Evolutionary conservation across 371 early-diverging fungal genomes (phyloP).

Genomic region (Phascolomyces articulosus): DNA sequence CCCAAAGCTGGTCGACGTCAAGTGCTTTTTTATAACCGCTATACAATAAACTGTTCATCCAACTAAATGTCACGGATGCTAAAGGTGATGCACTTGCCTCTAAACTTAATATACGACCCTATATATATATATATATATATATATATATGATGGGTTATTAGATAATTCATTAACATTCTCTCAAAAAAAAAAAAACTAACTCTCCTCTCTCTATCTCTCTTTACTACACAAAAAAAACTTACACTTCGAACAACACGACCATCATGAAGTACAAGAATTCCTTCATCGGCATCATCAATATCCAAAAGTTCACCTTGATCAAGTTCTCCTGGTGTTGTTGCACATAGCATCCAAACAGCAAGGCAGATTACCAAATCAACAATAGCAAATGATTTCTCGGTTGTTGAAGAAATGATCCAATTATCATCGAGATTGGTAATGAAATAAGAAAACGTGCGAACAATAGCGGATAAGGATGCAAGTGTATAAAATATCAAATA

Average conservation of each 20-base stretch:
- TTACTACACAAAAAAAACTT: constrained; percentile 12
- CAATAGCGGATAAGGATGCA: constrained; percentile 43
- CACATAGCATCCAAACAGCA: constrained; percentile 40
- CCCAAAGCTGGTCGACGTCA: constrained; percentile 70
- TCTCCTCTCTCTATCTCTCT: neutral
- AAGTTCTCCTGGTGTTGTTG: constrained; percentile 52
- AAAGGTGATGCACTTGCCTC: constrained; percentile 67
- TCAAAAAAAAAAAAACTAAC: too few species aligned
- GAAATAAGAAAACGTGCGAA: constrained; percentile 51
- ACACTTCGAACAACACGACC: constrained; percentile 49
- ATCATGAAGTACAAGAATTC: constrained; percentile 47
- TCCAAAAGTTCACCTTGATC: constrained; percentile 46
- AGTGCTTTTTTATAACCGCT: constrained; percentile 59
- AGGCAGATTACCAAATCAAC: constrained; percentile 47
- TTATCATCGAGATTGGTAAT: constrained; percentile 29
- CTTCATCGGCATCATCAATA: constrained; percentile 46
- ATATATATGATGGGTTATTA: too few species aligned
- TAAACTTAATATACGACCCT: constrained; percentile 58
- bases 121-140: neutral
- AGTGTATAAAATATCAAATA: constrained; percentile 52
- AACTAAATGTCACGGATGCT: constrained; percentile 70
- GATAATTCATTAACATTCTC: neutral
- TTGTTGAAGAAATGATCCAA: constrained; percentile 37
- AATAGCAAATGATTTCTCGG: constrained; percentile 44
- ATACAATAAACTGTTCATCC: constrained; percentile 76